Base-by-base conservation (phyloP, 176 grass and related monocot genomes). In the Juncus effusus region DNA sequence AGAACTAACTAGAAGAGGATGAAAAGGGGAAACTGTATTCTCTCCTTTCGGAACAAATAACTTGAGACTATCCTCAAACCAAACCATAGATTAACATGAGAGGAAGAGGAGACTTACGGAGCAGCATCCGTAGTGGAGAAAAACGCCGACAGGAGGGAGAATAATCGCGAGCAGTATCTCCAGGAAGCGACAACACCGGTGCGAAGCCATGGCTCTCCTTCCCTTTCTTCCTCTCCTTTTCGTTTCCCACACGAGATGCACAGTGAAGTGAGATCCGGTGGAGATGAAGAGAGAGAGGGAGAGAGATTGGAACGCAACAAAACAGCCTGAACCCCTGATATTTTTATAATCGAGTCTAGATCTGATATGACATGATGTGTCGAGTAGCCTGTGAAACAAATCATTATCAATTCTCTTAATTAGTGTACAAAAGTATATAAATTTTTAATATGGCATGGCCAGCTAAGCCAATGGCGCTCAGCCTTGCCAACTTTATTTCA, bases 81-180 rank as follows among this genome's bases (percentile, higher is more conserved):
- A 28, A 9, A 47, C 7, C 36, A 35, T 40, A 38, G 45, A 67
- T 51, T 0, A 2, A 9, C n/a, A 4, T 10, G 19, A 4, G 3
- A 14, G 13, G 1, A 14, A 35, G 12, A 15, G 3, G 1, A 8
- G 9, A 35, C 71, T 57, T 87, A 96, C 91, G 51, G 81, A 90
- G 79, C 91, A 96, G 78, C 87, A 90, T 8, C 87, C 87, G 42
- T 76, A 90, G 60, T 47, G 87, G 79, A 90, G 79, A 82, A 85
- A 96, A 74, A 96, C 91, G 79, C 87, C 91, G 53, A 96, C 84
- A 5, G 87, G 91, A 38, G 91, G 91, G 5, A 90, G 91, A 56
- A 96, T 0, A 81, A 96, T 81, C 60, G 91, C 91, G 68, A 90
- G 62, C 7, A 96, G 81, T 79, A 96, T 96, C 87, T 90, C 91